Conservation (phyloP, 306 rosid genomes). For the Vigna unguiculata region DNA sequence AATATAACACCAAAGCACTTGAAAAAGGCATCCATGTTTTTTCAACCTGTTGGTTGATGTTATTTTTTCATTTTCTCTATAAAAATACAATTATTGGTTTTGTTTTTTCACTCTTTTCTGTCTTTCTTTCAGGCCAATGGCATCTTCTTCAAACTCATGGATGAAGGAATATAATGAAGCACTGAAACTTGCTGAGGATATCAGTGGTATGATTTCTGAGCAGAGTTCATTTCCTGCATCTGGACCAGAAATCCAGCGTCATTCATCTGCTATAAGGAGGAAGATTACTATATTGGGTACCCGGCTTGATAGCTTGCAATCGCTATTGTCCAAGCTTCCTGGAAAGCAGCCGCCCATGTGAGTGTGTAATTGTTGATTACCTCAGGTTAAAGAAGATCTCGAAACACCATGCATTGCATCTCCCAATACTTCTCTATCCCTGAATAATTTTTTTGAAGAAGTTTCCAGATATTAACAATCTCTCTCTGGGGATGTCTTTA, state of each 20-base stretch:
- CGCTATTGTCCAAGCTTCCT: conserved; percentile 76
- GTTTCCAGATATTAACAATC: conserved; percentile 22
- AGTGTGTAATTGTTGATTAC: conserved; percentile 48
- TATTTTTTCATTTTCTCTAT: not conserved
- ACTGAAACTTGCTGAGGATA: conserved; percentile 85
- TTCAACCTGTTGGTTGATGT: not conserved
- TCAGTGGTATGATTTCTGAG: conserved; percentile 90
- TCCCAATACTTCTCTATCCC: not conserved
- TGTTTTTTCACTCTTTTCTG: not conserved
- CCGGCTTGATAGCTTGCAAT: conserved; percentile 92
- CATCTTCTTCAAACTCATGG: conserved; percentile 92
- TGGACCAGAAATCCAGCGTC: conserved; percentile 94
- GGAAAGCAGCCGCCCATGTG: conserved; percentile 60
- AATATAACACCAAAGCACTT: not conserved
- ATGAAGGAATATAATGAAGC: conserved; percentile 94
- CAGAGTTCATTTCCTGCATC: conserved; percentile 67
- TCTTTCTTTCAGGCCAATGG: conserved; percentile 65
- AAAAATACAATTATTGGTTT: not conserved
- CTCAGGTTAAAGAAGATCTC: conserved; percentile 5
- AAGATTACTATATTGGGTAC: conserved; percentile 95
- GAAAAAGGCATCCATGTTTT: not conserved
- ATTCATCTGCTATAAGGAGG: conserved; percentile 91
- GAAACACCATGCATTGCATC: conserved; percentile 25
- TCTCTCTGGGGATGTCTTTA: not conserved
- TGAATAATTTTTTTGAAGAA: conserved; percentile 5